Evolutionary conservation across 192 early-diverging fungal genomes (phyloP).

Genomic region (Coemansia sp.): DNA sequence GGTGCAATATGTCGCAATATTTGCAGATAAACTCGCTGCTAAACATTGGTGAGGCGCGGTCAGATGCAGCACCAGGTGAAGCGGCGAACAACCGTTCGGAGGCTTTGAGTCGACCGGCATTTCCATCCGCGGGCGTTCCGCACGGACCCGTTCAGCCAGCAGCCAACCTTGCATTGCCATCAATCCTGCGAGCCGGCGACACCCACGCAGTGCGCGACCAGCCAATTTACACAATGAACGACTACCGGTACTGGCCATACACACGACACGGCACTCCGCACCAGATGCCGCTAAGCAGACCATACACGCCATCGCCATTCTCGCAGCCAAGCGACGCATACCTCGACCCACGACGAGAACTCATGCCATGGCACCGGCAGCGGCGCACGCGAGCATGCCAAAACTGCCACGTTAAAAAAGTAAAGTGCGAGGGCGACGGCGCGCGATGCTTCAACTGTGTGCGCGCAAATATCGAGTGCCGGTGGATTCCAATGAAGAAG

Average conservation of each 20-base stretch:
- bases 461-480: slow-evolving; percentile 34
- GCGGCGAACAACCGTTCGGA: background rate
- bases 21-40: slow-evolving; percentile 26
- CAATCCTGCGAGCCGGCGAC: background rate
- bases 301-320: background rate
- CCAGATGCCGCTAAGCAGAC: background rate
- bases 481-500: slow-evolving; percentile 49
- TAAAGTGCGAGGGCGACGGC: slow-evolving; percentile 41
- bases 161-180: background rate
- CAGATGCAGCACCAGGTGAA: background rate
- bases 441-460: slow-evolving; percentile 30
- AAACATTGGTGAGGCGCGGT: slow-evolving; percentile 12
- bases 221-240: slow-evolving; percentile 15
- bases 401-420: slow-evolving; percentile 46
- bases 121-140: background rate
- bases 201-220: slow-evolving; percentile 22
- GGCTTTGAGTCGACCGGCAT: background rate
- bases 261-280: slow-evolving; percentile 2
- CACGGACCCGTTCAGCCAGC: background rate
- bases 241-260: slow-evolving; percentile 42
- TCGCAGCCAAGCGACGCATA: background rate
- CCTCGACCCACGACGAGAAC: background rate
- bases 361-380: slow-evolving; percentile 24
- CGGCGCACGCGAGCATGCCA: slow-evolving; percentile 43
- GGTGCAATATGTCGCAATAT: slow-evolving; percentile 19